Conservation (phyloP, 2,329 filamentous ascomycete species). For the Ceratocystis smalleyi region DNA sequence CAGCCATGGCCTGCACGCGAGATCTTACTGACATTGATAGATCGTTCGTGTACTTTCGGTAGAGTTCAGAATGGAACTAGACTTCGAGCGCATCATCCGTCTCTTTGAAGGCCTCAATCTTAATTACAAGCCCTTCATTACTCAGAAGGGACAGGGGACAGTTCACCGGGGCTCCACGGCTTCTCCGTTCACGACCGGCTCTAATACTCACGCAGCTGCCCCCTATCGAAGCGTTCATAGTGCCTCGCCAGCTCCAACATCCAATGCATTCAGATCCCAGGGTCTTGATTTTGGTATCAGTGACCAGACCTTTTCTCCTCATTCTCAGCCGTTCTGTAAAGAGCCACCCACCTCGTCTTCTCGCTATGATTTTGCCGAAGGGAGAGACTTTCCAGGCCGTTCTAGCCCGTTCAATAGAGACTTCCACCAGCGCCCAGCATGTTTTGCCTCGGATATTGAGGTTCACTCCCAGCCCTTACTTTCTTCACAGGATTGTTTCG, state of each 20-base stretch:
- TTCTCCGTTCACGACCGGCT: slow-evolving; percentile 5
- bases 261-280: slow-evolving; percentile 5
- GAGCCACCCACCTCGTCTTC: neutral
- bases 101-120: slow-evolving; percentile 13
- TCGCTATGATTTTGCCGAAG: neutral
- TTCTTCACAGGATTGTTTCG: neutral
- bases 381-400: neutral
- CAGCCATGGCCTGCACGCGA: neutral
- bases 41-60: slow-evolving; percentile 12
- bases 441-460: neutral
- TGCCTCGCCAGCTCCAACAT: slow-evolving; percentile 10
- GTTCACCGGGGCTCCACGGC: slow-evolving; percentile 10
- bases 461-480: neutral
- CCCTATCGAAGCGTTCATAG: slow-evolving; percentile 10
- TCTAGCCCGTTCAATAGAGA: slow-evolving; percentile 1
- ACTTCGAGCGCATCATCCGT: slow-evolving; percentile 11
- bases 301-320: neutral
- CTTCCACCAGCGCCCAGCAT: neutral
- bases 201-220: neutral
- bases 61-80: slow-evolving; percentile 9
- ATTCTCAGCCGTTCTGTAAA: neutral
- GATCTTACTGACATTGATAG: slow-evolving; percentile 1
- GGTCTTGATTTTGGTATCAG: neutral
- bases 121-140: slow-evolving; percentile 12
- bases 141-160: neutral